Base-by-base conservation (phyloP, 768 basidiomycete genomes). In the Leccinum rimulosum region DNA sequence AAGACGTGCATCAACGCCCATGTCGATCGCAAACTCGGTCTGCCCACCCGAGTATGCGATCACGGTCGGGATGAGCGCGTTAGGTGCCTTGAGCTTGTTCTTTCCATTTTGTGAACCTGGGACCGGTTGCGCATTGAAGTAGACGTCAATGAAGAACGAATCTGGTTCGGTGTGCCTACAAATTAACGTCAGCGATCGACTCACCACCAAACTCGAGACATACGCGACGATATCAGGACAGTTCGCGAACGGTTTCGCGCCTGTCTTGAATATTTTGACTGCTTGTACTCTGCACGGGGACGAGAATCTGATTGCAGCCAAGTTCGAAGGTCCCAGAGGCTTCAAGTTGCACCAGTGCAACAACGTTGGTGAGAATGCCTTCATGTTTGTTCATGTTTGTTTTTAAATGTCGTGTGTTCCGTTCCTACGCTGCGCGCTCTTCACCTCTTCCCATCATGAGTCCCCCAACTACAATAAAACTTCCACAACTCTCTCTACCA, bases 221-320 rank as follows among this genome's bases (percentile, higher is more conserved):
- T 65, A 89, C 89, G 87, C 85, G 64, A 87, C 71, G 53, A 87
- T 75, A 12, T 87, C 84, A 0, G 84, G 83, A 54, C 77, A 79
- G 58, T 83, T 74, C 14, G 74, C 70, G 67, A 93, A 93, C 11
- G 88, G 89, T 36, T 73, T 77, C 1, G 80, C 75, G 57, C 82
- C 83, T 4, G 81, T 82, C n/a, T 89, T 87, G 66, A 88, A 91
- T 59, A 93, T 79, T 52, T 82, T 78, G 58, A 93, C 79, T 0
- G 81, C 82, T 2, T 83, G 79, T n/a, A 93, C 80, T 58, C 83
- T 83, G 19, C 91, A 82, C 0, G 88, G 85, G 0, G 79, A 78
- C 0, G 83, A 72, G 68, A 91, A 92, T n/a, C 89, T 82, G 38
- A 92, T 74, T 2, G 90, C 88, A 30, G 88, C 86, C 19, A 91